Conservation (phyloP, 208 protist genomes). For the Trichomonas tenax region DNA sequence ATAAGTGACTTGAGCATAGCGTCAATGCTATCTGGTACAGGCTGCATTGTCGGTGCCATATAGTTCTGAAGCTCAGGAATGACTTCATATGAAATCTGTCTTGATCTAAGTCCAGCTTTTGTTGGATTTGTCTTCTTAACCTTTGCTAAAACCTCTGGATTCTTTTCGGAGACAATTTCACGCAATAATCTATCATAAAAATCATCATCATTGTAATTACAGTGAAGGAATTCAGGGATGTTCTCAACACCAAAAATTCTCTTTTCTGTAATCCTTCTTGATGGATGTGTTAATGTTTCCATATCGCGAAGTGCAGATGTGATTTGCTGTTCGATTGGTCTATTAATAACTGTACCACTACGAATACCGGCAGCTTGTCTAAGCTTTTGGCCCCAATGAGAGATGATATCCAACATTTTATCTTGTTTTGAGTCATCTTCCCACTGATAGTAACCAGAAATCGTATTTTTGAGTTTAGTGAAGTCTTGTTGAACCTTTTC, state of each 20-base stretch:
- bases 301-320: not conserved
- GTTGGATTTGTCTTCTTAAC: not conserved
- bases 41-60: not conserved
- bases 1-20: conserved; percentile 8
- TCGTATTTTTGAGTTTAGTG: not conserved
- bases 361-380: not conserved
- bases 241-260: not conserved
- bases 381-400: not conserved
- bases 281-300: not conserved
- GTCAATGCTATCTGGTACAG: not conserved
- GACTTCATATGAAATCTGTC: not conserved
- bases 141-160: not conserved
- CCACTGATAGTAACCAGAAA: not conserved
- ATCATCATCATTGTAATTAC: not conserved
- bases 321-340: conserved; percentile 20
- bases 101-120: not conserved
- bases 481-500: not conserved
- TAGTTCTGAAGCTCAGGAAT: not conserved
- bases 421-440: not conserved
- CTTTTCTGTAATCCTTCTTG: not conserved
- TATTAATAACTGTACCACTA: not conserved
- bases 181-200: not conserved
- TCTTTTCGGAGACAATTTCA: not conserved
- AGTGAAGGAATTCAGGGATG: not conserved
- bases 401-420: not conserved